Base-by-base conservation (phyloP, 2,329 filamentous ascomycete genomes). In the Trichoderma arundinaceum region DNA sequence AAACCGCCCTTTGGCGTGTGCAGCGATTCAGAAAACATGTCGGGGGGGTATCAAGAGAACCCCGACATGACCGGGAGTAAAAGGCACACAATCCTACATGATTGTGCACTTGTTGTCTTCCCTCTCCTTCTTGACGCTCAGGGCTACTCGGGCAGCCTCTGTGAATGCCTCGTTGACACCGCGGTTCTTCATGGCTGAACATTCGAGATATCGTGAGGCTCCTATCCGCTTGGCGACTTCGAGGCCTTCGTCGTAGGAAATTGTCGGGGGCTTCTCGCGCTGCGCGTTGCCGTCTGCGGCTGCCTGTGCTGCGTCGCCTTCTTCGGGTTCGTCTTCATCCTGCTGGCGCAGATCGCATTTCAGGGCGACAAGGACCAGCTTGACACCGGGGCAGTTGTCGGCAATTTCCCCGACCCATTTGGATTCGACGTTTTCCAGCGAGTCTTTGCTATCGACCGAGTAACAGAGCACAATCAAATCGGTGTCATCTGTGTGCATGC, bases 381-480 rank as follows among this genome's bases (percentile, higher is more conserved):
- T 96, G 69, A 97, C 95, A 66, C 91, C 92, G 1, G 93, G 92
- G 80, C 95, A 98, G 81, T 99, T 97, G 80, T 99, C 95, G 69
- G 94, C 92, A 71, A 99, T 99, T 80, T 99, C 95, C 68, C 92
- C 91, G 5, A 97, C 92, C 95, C 95, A 99, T 81, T 99, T 99
- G 72, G 92, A 94, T 78, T 97, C 93, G 68, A 99, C 93, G 86
- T 99, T 99, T 79, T 99, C 95, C 68, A 99, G 88, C 3, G 94
- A 97, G 78, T 97, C 94, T 71, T 91, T 92, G 77, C 92, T 97
- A 80, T 99, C 95, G 77, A 98, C 92, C 73, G 92, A 95, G 81
- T 98, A 99, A 83, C 95, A 99, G 72, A 99, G 91, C 91, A 99
- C 97, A 74, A 99, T 97, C 51, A 96, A 89, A 76, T 99, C 95